Evolutionary conservation across 2,329 filamentous ascomycete genomes (phyloP).

Genomic region (Niveomyces coronatus): DNA sequence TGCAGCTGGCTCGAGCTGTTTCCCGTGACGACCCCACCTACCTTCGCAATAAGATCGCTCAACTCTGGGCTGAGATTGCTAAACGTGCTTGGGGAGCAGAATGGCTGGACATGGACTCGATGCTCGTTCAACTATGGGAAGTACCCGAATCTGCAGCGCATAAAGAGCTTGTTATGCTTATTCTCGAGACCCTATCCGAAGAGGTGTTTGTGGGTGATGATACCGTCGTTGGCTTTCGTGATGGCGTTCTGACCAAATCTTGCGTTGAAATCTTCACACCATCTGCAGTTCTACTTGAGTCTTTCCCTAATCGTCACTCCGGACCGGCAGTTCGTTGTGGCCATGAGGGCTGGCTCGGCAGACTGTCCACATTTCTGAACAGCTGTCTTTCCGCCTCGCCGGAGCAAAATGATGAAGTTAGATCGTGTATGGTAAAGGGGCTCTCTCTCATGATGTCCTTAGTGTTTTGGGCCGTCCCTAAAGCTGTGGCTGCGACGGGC

Average conservation of each 20-base stretch:
- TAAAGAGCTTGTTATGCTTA: conserved; percentile 78
- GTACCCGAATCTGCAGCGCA: conserved; percentile 48
- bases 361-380: conserved; percentile 63
- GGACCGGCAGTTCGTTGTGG: conserved; percentile 63
- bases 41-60: conserved; percentile 84
- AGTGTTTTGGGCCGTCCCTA: conserved; percentile 80
- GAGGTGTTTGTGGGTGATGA: conserved; percentile 92
- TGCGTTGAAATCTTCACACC: conserved; percentile 94
- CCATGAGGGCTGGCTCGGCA: conserved; percentile 76
- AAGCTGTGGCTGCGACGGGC: conserved; percentile 61
- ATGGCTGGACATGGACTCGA: conserved; percentile 89
- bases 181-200: conserved; percentile 86
- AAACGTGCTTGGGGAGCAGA: conserved; percentile 88
- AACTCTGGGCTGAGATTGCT: conserved; percentile 89
- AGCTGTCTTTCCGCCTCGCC: conserved; percentile 60
- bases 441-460: conserved; percentile 68
- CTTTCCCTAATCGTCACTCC: conserved; percentile 62
- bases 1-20: conserved; percentile 66
- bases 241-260: conserved; percentile 74
- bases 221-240: conserved; percentile 69
- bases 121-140: conserved; percentile 78
- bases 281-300: conserved; percentile 58
- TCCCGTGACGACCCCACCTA: conserved; percentile 66
- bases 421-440: conserved; percentile 62
- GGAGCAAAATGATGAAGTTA: conserved; percentile 55